These are phyloP conservation scores for Gamarada debralockiae DNA, from an alignment of 495 filamentous ascomycete species.

Conservation along the genomic window DNA sequence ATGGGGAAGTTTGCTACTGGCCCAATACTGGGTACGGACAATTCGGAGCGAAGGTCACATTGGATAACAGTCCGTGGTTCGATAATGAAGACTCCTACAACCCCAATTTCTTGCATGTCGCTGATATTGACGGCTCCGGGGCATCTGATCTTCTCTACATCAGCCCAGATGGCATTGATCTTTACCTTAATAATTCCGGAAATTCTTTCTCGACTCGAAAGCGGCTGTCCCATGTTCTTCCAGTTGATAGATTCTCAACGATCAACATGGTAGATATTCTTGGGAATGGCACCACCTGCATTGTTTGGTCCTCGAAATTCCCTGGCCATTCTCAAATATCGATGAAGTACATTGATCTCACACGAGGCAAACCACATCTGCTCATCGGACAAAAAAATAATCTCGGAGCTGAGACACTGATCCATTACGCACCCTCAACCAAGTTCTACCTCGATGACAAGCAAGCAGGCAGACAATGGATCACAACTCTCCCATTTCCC, in stretches of 20 bases:
- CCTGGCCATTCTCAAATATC: constrained; percentile 14
- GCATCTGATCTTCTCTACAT: constrained; percentile 34
- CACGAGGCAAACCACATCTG: constrained; percentile 7
- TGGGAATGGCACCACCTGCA: constrained; percentile 29
- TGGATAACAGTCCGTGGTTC: constrained; percentile 29
- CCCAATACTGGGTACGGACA: constrained; percentile 32
- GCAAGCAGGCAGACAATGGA: constrained; percentile 26
- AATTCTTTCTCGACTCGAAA: not conserved
- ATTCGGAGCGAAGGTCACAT: constrained; percentile 30
- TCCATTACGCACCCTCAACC: constrained; percentile 27
- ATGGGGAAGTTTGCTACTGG: constrained; percentile 31
- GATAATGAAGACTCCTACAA: constrained; percentile 19
- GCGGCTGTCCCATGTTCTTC: not conserved
- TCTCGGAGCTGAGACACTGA: constrained; percentile 20
- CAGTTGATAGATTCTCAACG: constrained; percentile 16
- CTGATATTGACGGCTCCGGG: constrained; percentile 34
- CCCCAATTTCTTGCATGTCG: constrained; percentile 14
- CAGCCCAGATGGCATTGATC: not conserved
- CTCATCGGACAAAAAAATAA: constrained; percentile 15
- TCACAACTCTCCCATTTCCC: constrained; percentile 29
- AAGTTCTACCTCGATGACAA: constrained; percentile 29
- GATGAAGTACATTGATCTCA: constrained; percentile 13
- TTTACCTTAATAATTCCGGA: constrained; percentile 11
- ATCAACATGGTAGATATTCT: constrained; percentile 26
- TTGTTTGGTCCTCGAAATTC: constrained; percentile 22